phyloP scores from a whole-genome alignment of 2,329 filamentous ascomycete genomes.

The Colletotrichum sp. region DNA sequence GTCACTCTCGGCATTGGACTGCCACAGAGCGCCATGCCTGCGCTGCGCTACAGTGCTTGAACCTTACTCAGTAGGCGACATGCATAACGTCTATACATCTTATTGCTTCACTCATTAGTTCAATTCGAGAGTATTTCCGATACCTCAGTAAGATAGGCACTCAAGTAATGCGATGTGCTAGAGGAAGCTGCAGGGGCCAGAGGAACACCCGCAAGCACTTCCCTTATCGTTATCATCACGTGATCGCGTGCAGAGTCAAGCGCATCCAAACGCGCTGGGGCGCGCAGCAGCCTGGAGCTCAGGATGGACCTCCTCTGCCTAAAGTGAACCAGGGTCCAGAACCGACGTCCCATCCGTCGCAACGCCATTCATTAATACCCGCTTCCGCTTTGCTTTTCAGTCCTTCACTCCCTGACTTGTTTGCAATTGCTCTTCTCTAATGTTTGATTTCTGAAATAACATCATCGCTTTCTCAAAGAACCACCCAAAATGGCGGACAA shows the following conservation, averaged over 20 bases:
- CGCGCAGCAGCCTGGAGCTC: conserved; percentile 20
- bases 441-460: neutral
- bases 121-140: neutral
- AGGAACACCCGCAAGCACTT: neutral
- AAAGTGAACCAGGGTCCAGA: conserved; percentile 9
- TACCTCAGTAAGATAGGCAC: neutral
- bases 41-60: neutral
- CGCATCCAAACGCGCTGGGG: neutral
- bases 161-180: neutral
- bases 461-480: neutral
- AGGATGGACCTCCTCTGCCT: conserved; percentile 18
- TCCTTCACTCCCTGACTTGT: neutral
- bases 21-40: neutral
- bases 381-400: neutral
- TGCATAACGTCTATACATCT: neutral
- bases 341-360: neutral
- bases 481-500: conserved; percentile 79
- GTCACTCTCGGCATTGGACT: conserved; percentile 9
- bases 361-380: neutral
- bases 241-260: conserved; percentile 18
- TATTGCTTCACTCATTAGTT: neutral
- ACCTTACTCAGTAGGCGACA: neutral
- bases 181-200: neutral
- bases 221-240: conserved; percentile 12
- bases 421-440: neutral